Evolutionary conservation across 306 rosid species (phyloP), one percentile per base, ranked within the genome.

Genomic region (Coriaria nepalensis): DNA sequence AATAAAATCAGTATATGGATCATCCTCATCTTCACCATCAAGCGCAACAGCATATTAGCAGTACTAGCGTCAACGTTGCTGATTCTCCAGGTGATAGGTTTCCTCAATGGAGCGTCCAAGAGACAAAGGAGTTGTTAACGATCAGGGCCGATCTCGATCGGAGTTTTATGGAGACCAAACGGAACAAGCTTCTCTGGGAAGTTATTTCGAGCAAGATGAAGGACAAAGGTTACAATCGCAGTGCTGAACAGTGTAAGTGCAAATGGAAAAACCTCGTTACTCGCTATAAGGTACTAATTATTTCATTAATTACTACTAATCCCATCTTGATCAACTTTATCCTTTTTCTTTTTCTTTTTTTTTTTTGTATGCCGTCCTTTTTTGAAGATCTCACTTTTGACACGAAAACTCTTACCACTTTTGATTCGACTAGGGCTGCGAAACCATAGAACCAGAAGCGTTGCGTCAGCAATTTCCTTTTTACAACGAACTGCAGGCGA

Each of bases 251-350:
- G 76, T 87, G 96, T 58, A 87, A 87, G 70, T 87, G 93, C 76
- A 87, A 87, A 73, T 87, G 96, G 96, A 87, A 87, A 66, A 87
- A 83, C 69, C 93, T 87, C 44, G 82, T 87, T 61, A 80, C 74
- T 58, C 94, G 96, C 43, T 87, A 87, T 73, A 87, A 87, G 96
- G 96, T 82, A 20, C 29, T 20, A 20, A 20, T 20, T 20, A 20
- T 1, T 20, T 20, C 2, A 20, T 20, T 20, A 20, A 3, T 20
- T 20, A 3, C 29, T 20, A 20, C 1, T 20, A 20, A 20, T 20
- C 29, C 29, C 29, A 20, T 20, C 29, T 20, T n/a, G n/a, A n/a
- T 20, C 29, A 20, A 20, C 29, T 20, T 20, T 20, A 1, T 20
- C 29, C 3, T 20, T 20, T 20, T 20, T 3, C 3, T 20, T 20